Conservation (phyloP, 805 yeast species). For the Cyberlindnera meyerae region DNA sequence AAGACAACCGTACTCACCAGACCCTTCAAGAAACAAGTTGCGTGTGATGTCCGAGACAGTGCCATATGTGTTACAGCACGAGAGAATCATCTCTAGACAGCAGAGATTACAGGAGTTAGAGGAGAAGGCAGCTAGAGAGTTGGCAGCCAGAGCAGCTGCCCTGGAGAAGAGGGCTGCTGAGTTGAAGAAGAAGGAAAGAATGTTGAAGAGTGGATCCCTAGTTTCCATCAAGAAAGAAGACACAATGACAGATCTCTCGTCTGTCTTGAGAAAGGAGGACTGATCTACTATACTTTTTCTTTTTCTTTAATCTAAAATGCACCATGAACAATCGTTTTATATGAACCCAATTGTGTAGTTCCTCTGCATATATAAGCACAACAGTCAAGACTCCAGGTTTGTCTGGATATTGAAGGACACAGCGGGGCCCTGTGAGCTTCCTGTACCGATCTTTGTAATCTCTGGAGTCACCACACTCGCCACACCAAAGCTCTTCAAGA, state of each 20-base stretch:
- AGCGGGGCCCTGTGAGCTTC: constrained; percentile 35
- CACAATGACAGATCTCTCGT: constrained; percentile 50
- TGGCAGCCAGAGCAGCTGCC: constrained; percentile 69
- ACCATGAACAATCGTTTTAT: too few species aligned
- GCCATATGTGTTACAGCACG: constrained; percentile 79
- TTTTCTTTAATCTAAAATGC: too few species aligned
- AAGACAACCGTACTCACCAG: constrained; percentile 27
- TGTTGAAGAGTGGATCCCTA: constrained; percentile 32
- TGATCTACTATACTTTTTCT: background rate
- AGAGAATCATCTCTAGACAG: constrained; percentile 67
- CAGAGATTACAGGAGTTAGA: constrained; percentile 76
- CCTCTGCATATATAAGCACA: background rate
- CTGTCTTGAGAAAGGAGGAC: constrained; percentile 29
- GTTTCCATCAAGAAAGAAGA: constrained; percentile 42
- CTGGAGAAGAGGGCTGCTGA: constrained; percentile 65
- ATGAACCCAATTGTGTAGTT: too few species aligned
- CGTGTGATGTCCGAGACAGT: constrained; percentile 79
- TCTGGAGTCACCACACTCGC: constrained; percentile 64
- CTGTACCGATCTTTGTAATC: constrained; percentile 35
- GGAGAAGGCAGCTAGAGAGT: constrained; percentile 68
- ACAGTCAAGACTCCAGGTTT: too few species aligned
- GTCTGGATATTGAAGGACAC: constrained; percentile 75
- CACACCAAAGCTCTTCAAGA: constrained; percentile 63
- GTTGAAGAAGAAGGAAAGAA: constrained; percentile 60
- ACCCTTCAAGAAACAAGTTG: constrained; percentile 53